phyloP scores from a whole-genome alignment of 2,329 filamentous ascomycete species.

The Neurospora crassa region DNA sequence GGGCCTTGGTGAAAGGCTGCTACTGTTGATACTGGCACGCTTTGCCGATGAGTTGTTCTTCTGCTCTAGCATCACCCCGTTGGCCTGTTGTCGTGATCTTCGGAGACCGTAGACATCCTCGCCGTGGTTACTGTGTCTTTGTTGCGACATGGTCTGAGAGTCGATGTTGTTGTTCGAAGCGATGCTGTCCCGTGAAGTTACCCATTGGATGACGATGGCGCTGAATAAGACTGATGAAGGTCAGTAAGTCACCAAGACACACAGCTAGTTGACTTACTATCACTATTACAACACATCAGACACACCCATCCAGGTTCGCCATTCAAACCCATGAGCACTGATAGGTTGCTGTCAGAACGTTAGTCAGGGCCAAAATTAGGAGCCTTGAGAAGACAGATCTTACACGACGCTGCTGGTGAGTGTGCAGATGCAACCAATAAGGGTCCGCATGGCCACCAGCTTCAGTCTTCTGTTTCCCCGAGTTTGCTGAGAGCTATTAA shows the following conservation, averaged over 20 bases:
- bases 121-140: neutral
- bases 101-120: neutral
- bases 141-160: constrained; percentile 5
- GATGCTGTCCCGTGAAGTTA: constrained; percentile 35
- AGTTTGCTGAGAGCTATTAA: constrained; percentile 34
- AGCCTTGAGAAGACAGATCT: constrained; percentile 15
- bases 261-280: constrained; percentile 33
- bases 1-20: constrained; percentile 7
- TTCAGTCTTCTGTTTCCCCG: constrained; percentile 34
- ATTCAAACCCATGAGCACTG: constrained; percentile 46
- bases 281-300: constrained; percentile 54
- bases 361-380: neutral
- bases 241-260: neutral
- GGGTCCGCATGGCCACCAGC: constrained; percentile 46
- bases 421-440: constrained; percentile 48
- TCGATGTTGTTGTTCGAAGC: constrained; percentile 2
- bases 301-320: constrained; percentile 56
- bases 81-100: neutral
- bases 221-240: constrained; percentile 28
- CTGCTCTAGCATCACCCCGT: neutral
- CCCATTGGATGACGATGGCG: constrained; percentile 53
- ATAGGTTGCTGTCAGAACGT: constrained; percentile 39
- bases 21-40: neutral
- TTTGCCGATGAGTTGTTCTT: neutral
- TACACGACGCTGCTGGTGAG: constrained; percentile 49